A percentile compares a stretch with the other conserved stretches of the same genome.
Conservation (phyloP, 495 filamentous ascomycete species). For the Neurospora tetraspora region DNA sequence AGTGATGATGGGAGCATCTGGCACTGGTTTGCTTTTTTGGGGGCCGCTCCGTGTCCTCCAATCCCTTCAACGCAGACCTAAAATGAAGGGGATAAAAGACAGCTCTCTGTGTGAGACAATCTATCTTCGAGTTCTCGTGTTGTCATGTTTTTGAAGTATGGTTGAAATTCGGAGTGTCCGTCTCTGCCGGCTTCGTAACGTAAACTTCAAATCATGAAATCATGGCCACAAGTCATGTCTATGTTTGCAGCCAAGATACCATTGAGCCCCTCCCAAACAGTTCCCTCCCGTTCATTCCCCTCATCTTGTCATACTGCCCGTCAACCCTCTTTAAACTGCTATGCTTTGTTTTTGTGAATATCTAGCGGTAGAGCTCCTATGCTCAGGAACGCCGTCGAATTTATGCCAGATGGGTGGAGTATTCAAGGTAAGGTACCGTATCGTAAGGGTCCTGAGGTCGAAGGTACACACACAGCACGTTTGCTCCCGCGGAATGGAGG, state of each 20-base stretch:
- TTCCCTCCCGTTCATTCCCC: neutral
- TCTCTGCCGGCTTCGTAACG: neutral
- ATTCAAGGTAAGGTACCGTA: neutral
- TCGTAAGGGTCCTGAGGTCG: neutral
- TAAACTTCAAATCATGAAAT: neutral
- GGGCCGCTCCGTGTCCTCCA: neutral
- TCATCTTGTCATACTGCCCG: neutral
- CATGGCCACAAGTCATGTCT: neutral
- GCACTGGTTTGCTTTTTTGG: neutral
- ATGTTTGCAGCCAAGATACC: neutral
- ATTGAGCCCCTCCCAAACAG: neutral
- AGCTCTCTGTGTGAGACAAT: neutral
- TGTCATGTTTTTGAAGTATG: neutral
- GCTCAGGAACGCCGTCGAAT: neutral
- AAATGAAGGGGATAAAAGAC: neutral
- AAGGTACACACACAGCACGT: neutral
- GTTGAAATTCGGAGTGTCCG: neutral
- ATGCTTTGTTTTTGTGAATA: neutral
- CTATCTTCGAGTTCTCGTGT: neutral
- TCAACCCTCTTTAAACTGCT: neutral
- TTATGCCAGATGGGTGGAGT: neutral
- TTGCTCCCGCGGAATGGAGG: neutral
- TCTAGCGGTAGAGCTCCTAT: neutral
- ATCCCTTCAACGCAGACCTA: neutral
- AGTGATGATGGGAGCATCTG: neutral